Evolutionary conservation across 2,329 filamentous ascomycete species (phyloP), one percentile per base, ranked within the genome.

Genomic region (Alternaria atra): DNA sequence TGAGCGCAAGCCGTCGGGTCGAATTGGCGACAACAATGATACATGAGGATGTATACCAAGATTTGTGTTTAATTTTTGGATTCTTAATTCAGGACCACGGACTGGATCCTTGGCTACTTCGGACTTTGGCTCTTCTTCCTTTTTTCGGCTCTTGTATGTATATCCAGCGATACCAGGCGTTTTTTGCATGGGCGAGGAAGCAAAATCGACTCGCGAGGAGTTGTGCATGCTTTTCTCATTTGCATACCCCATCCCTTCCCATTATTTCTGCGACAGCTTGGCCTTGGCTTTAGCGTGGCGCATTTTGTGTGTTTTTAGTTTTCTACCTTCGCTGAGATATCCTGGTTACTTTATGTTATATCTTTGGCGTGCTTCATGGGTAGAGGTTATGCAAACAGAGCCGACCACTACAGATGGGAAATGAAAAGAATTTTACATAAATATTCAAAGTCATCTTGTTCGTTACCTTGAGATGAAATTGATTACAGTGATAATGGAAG

Each of bases 1-100:
- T 76, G 58, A 64, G 46, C 55, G 46, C 55, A 54, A 43, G 17
- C 51, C 3, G 34, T 61, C 15, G 25, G 17, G 17, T 32, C 25
- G 27, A 29, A 17, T 44, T 12, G 54, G 12, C 27, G n/a, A n/a
- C 30, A 23, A 48, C 30, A 66, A 72, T 6, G 52, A 56, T 47
- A 39, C 37, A 55, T 55, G 34, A 54, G 55, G 52, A 68, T 58
- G 27, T 58, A 23, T 57, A 58, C 60, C 52, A 39, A 53, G 55
- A 59, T 58, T 65, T 63, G 30, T 55, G 59, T 51, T 48, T 75
- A 76, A 76, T 75, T 66, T 75, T 65, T 72, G 20, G 61, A 70
- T 72, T 64, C 66, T 66, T 72, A 75, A 73, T 71, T 48, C 55
- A 40, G 40, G 58, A 61, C 68, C 70, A 64, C 60, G 60, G 71